Evolutionary conservation across 352 stramenopile genomes (phyloP).

Genomic region (Phytopythium sindhum): DNA sequence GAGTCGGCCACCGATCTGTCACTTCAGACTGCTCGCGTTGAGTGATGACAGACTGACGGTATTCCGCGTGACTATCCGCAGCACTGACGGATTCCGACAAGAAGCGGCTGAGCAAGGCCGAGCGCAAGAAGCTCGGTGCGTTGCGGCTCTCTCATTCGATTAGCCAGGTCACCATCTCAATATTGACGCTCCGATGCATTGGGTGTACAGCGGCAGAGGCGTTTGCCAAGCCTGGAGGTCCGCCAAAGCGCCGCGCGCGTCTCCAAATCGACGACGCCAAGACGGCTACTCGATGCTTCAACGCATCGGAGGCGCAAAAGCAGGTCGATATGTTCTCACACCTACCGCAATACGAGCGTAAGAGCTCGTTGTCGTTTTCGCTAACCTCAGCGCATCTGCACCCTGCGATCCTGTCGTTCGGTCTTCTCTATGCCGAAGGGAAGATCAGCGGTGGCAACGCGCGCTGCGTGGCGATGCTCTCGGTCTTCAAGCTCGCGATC

Average conservation of each 20-base stretch:
- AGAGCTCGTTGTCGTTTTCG: slow-evolving; percentile 54
- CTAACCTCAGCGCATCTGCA: slow-evolving; percentile 87
- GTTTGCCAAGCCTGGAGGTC: slow-evolving; percentile 44
- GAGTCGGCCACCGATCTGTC: slow-evolving; percentile 5
- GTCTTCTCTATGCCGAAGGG: slow-evolving; percentile 90
- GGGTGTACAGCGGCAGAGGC: slow-evolving; percentile 39
- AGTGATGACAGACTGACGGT: background rate
- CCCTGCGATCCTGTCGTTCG: slow-evolving; percentile 86
- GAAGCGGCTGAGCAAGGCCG: slow-evolving; percentile 57
- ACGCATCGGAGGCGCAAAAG: slow-evolving; percentile 70
- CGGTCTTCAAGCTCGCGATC: slow-evolving; percentile 89
- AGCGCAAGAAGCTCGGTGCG: slow-evolving; percentile 61
- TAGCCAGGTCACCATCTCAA: background rate
- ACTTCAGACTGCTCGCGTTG: background rate
- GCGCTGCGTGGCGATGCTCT: slow-evolving; percentile 94
- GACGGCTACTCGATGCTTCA: slow-evolving; percentile 68
- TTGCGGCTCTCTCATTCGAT: background rate
- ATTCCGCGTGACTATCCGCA: background rate
- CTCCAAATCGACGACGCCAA: slow-evolving; percentile 81
- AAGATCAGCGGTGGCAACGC: slow-evolving; percentile 90
- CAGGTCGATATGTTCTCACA: slow-evolving; percentile 83
- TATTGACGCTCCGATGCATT: background rate
- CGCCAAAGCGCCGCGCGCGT: slow-evolving; percentile 36
- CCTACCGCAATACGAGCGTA: slow-evolving; percentile 79
- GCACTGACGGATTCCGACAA: background rate